Evolutionary conservation across 2,329 filamentous ascomycete genomes (phyloP), one percentile per base, ranked within the genome.

Genomic region (Fusarium longipes): DNA sequence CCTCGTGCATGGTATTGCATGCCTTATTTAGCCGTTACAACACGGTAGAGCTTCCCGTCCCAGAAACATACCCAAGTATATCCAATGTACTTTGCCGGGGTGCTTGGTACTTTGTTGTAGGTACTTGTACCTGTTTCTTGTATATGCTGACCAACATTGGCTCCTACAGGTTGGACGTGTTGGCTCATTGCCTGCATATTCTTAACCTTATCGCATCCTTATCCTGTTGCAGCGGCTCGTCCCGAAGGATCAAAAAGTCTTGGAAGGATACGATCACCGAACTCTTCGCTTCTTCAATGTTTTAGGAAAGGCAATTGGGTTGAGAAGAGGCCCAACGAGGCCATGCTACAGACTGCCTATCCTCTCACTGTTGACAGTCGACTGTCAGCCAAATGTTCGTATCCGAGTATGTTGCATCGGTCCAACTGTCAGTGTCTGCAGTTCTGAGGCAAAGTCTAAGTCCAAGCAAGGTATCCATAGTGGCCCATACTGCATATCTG

Each of bases 221-320:
- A 38, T 48, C 30, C 22, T 27, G 32, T 53, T 32, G 50, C 48
- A 54, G 48, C 57, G 58, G 61, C 54, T 56, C 56, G 52, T 55
- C 42, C 47, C 51, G 55, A 33, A 25, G 14, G 35, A 20, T 45
- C 18, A 33, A 27, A 14, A 45, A 22, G 22, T 14, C 33, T 15
- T 38, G 45, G n/a, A 48, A 25, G 45, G 32, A 48, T 24, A 20
- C 27, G 30, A 48, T 22, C 32, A 17, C 17, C n/a, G n/a, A 38
- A 27, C 14, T 25, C n/a, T 35, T 20, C 36, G 32, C 32, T 25
- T 25, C 22, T 17, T 43, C 24, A 8, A 10, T 30, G 29, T 29
- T 18, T 43, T 43, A 4, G n/a, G 7, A 6, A 14, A 30, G 25
- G 11, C 15, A 12, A 18, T 20, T 43, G 25, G 12, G n/a, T 18